Evolutionary conservation across 352 stramenopile genomes (phyloP).

Genomic region (Pythium vanterpoolii): DNA sequence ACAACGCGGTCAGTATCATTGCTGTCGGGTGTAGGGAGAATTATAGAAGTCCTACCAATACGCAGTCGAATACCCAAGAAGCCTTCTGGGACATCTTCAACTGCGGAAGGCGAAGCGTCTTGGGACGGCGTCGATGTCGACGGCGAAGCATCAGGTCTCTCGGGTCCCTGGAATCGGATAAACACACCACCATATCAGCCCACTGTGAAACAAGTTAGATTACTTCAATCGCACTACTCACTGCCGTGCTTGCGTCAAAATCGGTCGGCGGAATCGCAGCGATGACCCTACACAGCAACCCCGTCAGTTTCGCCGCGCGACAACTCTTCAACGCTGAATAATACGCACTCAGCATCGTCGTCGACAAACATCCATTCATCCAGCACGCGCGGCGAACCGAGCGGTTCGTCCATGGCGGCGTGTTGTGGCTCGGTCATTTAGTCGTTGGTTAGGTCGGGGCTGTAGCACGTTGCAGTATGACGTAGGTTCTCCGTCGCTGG

Average conservation of each 20-base stretch:
- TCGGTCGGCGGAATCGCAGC: slow-evolving; percentile 26
- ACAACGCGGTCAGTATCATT: background rate
- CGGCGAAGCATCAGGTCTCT: background rate
- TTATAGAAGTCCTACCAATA: slow-evolving; percentile 21
- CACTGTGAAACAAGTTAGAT: background rate
- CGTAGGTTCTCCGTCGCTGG: background rate
- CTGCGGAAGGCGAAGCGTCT: background rate
- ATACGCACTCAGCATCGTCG: slow-evolving; percentile 58
- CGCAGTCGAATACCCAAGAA: slow-evolving; percentile 57
- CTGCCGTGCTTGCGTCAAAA: background rate
- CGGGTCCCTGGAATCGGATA: background rate
- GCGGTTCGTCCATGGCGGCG: slow-evolving; percentile 8
- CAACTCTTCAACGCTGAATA: background rate
- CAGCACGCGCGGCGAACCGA: slow-evolving; percentile 21
- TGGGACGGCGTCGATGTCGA: background rate
- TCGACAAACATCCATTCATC: slow-evolving; percentile 76
- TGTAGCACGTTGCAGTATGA: background rate
- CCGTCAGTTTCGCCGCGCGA: background rate
- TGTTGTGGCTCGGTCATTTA: background rate
- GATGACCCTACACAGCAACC: slow-evolving; percentile 34
- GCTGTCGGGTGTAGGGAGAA: background rate
- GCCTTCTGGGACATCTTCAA: slow-evolving; percentile 35
- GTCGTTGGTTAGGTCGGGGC: background rate
- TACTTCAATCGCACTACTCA: background rate
- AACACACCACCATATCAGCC: background rate